A percentile compares a stretch with the other conserved stretches of the same genome.
These are phyloP conservation scores for Striga asiatica DNA, from an alignment of 257 asterid genomes.

Conservation along the genomic window DNA sequence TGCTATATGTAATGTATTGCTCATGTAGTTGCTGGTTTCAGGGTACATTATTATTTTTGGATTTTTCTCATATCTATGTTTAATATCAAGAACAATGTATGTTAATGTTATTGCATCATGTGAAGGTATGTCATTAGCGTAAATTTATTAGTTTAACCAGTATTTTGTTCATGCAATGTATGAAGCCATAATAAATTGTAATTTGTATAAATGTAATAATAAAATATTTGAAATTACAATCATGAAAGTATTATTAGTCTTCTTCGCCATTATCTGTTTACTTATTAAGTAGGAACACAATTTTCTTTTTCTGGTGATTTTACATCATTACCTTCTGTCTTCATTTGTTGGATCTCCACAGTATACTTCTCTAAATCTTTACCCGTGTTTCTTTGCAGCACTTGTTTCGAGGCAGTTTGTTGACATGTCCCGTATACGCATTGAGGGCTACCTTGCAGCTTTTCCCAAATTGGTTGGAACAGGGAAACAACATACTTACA, in stretches of 20 bases:
- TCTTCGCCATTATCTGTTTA: too few relatives aligned
- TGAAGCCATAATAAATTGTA: too few relatives aligned
- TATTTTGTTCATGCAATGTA: too few relatives aligned
- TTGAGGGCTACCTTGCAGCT: conserved; percentile 96
- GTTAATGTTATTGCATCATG: conserved; percentile 2
- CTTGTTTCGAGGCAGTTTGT: conserved; percentile 96
- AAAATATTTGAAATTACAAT: too few relatives aligned
- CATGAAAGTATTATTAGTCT: too few relatives aligned
- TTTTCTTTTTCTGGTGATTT: background rate
- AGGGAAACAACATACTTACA: conserved; percentile 83
- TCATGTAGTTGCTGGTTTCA: background rate
- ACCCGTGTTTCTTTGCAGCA: conserved; percentile 42
- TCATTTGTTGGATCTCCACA: background rate
- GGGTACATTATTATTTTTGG: background rate
- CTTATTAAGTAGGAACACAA: too few relatives aligned
- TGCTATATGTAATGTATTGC: background rate
- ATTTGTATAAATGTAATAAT: too few relatives aligned
- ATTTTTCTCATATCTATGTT: background rate
- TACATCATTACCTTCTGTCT: background rate
- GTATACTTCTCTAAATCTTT: conserved; percentile 18
- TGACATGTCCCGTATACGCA: conserved; percentile 87
- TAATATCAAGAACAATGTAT: background rate
- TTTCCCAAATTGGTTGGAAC: conserved; percentile 86
- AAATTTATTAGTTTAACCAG: too few relatives aligned
- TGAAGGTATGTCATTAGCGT: conserved; percentile 8